Evolutionary conservation across 2,329 filamentous ascomycete genomes (phyloP).

Genomic region (Pseudogymnoascus sp.): DNA sequence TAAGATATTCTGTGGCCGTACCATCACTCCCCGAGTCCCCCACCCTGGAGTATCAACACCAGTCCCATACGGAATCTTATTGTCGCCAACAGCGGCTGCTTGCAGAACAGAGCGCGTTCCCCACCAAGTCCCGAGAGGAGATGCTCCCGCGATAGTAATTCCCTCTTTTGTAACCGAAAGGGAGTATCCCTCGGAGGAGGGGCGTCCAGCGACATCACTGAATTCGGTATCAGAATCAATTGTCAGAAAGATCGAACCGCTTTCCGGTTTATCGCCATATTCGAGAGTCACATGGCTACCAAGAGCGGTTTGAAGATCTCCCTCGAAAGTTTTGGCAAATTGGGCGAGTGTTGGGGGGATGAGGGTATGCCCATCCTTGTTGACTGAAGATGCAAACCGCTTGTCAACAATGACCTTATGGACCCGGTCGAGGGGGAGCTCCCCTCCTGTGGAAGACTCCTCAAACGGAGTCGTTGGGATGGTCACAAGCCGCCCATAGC

Average conservation of each 20-base stretch:
- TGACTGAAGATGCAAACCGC: constrained; percentile 32
- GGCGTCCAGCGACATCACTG: constrained; percentile 37
- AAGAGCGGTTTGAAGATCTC: constrained; percentile 28
- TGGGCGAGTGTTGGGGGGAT: constrained; percentile 42
- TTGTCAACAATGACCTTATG: constrained; percentile 36
- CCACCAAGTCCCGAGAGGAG: constrained; percentile 50
- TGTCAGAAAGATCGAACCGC: constrained; percentile 37
- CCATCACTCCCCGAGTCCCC: constrained; percentile 39
- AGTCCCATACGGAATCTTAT: constrained; percentile 34
- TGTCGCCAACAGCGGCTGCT: constrained; percentile 35
- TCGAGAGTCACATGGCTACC: constrained; percentile 25
- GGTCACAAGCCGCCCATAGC: neutral
- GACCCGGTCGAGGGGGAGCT: neutral
- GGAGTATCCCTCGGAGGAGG: constrained; percentile 42
- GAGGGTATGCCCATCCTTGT: constrained; percentile 40
- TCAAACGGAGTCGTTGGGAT: neutral
- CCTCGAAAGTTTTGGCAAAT: constrained; percentile 40
- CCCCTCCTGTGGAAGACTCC: neutral
- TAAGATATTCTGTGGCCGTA: constrained; percentile 13
- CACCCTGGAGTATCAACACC: constrained; percentile 44
- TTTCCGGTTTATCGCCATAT: constrained; percentile 16
- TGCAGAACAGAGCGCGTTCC: constrained; percentile 48
- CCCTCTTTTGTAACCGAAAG: constrained; percentile 34
- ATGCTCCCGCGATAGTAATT: constrained; percentile 42
- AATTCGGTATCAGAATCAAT: constrained; percentile 34